phyloP scores from a whole-genome alignment of 1,284 basidiomycete genomes.

The Fomitopsis pinicola region DNA sequence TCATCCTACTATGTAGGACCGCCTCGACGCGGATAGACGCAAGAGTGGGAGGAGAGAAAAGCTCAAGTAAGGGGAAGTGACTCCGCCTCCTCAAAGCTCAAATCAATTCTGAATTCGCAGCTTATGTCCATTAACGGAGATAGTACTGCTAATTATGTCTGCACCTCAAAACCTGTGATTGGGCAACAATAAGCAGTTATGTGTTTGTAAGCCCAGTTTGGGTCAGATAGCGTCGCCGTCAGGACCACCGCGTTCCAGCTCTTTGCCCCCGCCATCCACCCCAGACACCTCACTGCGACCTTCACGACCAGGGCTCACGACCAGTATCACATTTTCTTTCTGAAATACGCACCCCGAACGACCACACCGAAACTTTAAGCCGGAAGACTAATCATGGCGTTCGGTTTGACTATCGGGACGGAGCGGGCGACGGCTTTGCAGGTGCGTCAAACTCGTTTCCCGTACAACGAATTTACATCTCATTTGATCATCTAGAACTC shows the following conservation, averaged over 20 bases:
- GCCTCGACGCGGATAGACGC: not conserved
- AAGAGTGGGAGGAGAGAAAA: not conserved
- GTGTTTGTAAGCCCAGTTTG: not conserved
- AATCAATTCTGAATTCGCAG: not conserved
- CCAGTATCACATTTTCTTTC: not conserved
- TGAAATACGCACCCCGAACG: not conserved
- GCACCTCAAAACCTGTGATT: too few relatives aligned
- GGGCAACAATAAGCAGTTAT: not conserved
- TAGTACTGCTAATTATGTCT: too few relatives aligned
- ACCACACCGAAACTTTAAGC: not conserved
- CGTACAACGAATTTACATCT: constrained; percentile 6
- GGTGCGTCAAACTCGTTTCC: constrained; percentile 34
- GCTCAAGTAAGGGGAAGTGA: not conserved
- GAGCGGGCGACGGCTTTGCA: constrained; percentile 71
- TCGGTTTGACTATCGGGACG: constrained; percentile 74
- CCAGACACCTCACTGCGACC: not conserved
- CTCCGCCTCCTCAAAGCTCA: not conserved
- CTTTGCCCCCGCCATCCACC: not conserved
- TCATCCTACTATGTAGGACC: constrained; percentile 13
- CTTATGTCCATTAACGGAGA: too few relatives aligned
- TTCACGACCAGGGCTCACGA: not conserved
- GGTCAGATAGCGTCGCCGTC: not conserved
- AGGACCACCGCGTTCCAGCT: not conserved
- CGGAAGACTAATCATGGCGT: constrained; percentile 44
- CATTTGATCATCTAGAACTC: constrained; percentile 46